phyloP scores from a whole-genome alignment of 805 yeast genomes.

The Saccharomycopsis babjevae region DNA sequence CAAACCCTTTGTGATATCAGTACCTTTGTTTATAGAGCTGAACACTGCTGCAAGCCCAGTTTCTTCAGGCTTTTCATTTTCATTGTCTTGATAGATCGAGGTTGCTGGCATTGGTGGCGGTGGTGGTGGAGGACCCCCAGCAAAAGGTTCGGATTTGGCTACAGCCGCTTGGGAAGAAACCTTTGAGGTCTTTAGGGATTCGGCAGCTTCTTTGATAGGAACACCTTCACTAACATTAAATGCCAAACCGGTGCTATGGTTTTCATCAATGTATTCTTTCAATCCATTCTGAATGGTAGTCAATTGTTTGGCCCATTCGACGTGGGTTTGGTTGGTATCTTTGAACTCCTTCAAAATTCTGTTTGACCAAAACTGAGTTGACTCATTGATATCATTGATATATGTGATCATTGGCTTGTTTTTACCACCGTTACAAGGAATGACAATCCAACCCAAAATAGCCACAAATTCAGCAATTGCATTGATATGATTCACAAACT shows the following conservation, averaged over 20 bases:
- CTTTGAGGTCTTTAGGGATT: constrained; percentile 21
- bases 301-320: constrained; percentile 72
- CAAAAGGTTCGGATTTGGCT: constrained; percentile 21
- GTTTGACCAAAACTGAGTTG: constrained; percentile 91
- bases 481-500: constrained; percentile 59
- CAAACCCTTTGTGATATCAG: constrained; percentile 69
- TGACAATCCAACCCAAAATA: constrained; percentile 83
- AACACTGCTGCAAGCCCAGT: constrained; percentile 82
- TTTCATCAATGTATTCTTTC: constrained; percentile 62
- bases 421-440: constrained; percentile 44
- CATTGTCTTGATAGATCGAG: constrained; percentile 40
- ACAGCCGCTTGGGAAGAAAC: constrained; percentile 23
- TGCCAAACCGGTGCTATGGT: constrained; percentile 73
- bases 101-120: constrained; percentile 94
- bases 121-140: constrained; percentile 27
- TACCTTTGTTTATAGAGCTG: constrained; percentile 83
- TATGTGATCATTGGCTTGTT: constrained; percentile 35
- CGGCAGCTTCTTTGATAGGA: constrained; percentile 42
- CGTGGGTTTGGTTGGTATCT: constrained; percentile 57
- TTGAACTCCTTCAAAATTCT: constrained; percentile 77
- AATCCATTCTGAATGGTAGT: constrained; percentile 57
- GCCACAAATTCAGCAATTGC: constrained; percentile 86
- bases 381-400: constrained; percentile 77
- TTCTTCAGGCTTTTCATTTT: constrained; percentile 20
- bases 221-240: constrained; percentile 60